phyloP scores from a whole-genome alignment of 306 rosid species.

The Pueraria montana region DNA sequence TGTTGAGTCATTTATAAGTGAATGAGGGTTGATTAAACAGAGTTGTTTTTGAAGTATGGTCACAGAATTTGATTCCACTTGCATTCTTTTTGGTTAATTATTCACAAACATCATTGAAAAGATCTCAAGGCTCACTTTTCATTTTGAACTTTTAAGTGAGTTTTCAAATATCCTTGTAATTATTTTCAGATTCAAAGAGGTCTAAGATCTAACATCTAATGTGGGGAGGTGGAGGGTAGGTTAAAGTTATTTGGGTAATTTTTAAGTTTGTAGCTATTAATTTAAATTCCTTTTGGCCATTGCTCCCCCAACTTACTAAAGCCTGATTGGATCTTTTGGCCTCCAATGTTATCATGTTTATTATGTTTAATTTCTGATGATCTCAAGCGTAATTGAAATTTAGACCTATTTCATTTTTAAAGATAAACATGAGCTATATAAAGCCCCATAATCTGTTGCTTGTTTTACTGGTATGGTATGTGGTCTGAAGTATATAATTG shows the following conservation, averaged over 20 bases:
- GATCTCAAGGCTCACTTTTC: background rate
- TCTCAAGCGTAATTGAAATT: constrained; percentile 23
- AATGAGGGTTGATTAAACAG: background rate
- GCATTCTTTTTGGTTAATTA: background rate
- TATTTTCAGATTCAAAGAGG: constrained; percentile 6
- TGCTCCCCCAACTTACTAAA: constrained; percentile 22
- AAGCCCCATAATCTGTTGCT: constrained; percentile 2
- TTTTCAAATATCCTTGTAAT: background rate
- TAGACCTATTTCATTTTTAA: background rate
- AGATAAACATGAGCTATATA: background rate
- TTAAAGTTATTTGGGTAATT: background rate
- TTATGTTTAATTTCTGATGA: background rate
- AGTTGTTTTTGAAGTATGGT: background rate
- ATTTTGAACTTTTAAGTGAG: background rate
- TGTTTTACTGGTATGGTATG: constrained; percentile 5
- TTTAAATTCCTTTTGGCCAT: background rate
- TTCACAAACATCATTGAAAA: background rate
- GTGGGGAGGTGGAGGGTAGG: background rate
- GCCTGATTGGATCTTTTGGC: constrained; percentile 24
- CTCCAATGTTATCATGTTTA: constrained; percentile 5
- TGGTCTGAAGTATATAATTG: background rate
- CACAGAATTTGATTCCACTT: background rate
- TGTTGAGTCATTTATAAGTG: no score
- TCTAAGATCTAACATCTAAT: background rate
- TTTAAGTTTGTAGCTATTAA: constrained; percentile 11